Evolutionary conservation across 495 filamentous ascomycete species (phyloP).

Genomic region (Xylona heveae): DNA sequence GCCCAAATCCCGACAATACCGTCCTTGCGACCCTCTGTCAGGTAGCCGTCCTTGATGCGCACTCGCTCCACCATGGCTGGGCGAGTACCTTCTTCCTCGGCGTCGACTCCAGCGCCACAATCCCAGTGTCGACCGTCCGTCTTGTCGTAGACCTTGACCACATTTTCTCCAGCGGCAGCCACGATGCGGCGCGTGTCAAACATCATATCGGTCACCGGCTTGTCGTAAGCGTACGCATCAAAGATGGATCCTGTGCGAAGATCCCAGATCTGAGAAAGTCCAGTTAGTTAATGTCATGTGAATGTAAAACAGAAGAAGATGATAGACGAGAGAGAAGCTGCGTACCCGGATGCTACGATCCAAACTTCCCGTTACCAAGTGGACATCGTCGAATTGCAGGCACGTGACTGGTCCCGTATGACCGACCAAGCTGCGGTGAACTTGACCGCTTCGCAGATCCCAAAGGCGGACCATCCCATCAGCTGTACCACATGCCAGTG

Average conservation of each 20-base stretch:
- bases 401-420: conserved; percentile 92
- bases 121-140: conserved; percentile 91
- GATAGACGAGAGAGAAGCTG: conserved; percentile 3
- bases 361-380: conserved; percentile 81
- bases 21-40: conserved; percentile 75
- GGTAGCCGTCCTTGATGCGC: conserved; percentile 80
- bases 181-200: conserved; percentile 87
- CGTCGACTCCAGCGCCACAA: conserved; percentile 61
- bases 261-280: conserved; percentile 71
- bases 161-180: conserved; percentile 70
- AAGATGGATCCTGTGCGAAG: conserved; percentile 88
- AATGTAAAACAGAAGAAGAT: not conserved
- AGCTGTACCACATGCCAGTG: conserved; percentile 91
- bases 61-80: conserved; percentile 67
- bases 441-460: conserved; percentile 91
- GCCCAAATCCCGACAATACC: conserved; percentile 86
- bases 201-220: conserved; percentile 91
- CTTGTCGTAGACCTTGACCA: conserved; percentile 97
- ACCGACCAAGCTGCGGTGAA: conserved; percentile 86
- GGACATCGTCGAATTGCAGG: conserved; percentile 89
- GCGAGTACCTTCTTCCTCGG: conserved; percentile 34
- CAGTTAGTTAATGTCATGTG: no score
- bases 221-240: conserved; percentile 90
- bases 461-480: conserved; percentile 95
- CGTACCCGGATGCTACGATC: conserved; percentile 89